Percentiles rank a stretch among this genome's conserved stretches.
Evolutionary conservation across 768 basidiomycete species (phyloP).

Genomic region (Naganishia vaughanmartiniae): DNA sequence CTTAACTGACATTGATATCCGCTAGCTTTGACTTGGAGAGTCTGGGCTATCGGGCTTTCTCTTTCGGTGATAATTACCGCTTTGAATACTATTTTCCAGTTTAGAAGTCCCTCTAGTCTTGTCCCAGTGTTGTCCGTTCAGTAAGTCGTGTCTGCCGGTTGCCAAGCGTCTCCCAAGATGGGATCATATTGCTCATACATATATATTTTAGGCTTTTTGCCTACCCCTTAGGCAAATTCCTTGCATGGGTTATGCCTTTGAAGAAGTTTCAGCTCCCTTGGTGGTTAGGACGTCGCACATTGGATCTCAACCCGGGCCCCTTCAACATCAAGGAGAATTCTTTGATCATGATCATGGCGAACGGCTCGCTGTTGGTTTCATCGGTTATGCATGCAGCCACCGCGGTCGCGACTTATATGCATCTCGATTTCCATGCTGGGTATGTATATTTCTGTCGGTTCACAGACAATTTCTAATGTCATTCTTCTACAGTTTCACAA

Average conservation of each 20-base stretch:
- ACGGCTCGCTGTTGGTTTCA: constrained; percentile 45
- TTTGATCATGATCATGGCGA: constrained; percentile 90
- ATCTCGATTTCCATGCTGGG: constrained; percentile 66
- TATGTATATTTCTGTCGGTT: constrained; percentile 29
- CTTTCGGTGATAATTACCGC: constrained; percentile 64
- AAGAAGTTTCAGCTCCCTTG: constrained; percentile 60
- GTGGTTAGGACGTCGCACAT: constrained; percentile 60
- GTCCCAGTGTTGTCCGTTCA: constrained; percentile 80
- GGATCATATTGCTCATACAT: constrained; percentile 46
- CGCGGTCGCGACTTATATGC: constrained; percentile 73
- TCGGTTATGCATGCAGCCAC: constrained; percentile 85
- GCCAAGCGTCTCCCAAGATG: constrained; percentile 40
- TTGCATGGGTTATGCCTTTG: constrained; percentile 81
- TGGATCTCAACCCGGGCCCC: constrained; percentile 89
- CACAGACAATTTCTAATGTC: not conserved
- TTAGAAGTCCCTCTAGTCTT: constrained; percentile 80
- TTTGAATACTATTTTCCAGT: constrained; percentile 90
- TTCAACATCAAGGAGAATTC: constrained; percentile 98
- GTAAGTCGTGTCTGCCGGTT: constrained; percentile 36
- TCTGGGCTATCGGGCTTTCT: constrained; percentile 79
- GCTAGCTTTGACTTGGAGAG: constrained; percentile 76
- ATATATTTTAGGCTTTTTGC: constrained; percentile 61
- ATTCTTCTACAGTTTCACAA: constrained; percentile 58
- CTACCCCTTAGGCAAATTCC: constrained; percentile 84
- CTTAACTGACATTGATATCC: not conserved